A percentile compares a stretch with the other conserved stretches of the same genome.
Conservation (phyloP, 2,329 filamentous ascomycete genomes). For the Metarhizium album region DNA sequence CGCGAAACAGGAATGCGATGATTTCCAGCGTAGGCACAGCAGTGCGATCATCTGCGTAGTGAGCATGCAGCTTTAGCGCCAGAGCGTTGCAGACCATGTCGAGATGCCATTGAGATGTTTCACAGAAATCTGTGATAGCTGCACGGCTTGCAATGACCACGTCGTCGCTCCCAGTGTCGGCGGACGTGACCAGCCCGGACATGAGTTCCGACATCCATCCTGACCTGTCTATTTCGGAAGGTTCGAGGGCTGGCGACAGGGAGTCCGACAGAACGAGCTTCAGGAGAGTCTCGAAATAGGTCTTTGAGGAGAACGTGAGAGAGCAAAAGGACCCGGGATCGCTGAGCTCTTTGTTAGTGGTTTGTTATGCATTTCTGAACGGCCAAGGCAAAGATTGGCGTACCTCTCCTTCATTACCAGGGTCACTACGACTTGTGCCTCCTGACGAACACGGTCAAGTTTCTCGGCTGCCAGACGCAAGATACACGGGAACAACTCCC, state of each 20-base stretch:
- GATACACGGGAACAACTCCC: slow-evolving; percentile 35
- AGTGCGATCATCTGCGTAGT: slow-evolving; percentile 55
- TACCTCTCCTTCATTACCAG: slow-evolving; percentile 36
- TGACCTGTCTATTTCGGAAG: slow-evolving; percentile 20
- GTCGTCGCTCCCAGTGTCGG: slow-evolving; percentile 68
- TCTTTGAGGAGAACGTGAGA: slow-evolving; percentile 44
- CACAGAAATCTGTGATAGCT: slow-evolving; percentile 49
- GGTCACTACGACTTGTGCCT: slow-evolving; percentile 46
- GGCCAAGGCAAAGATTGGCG: slow-evolving; percentile 13
- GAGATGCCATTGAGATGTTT: slow-evolving; percentile 26
- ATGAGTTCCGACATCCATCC: slow-evolving; percentile 44
- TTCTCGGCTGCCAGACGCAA: slow-evolving; percentile 76
- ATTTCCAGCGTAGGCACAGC: slow-evolving; percentile 68
- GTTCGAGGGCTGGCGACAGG: slow-evolving; percentile 26
- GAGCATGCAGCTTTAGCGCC: slow-evolving; percentile 39
- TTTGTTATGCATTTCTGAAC: not conserved
- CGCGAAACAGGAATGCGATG: slow-evolving; percentile 65
- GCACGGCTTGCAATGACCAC: slow-evolving; percentile 58
- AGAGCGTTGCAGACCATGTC: slow-evolving; percentile 40
- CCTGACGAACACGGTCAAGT: slow-evolving; percentile 70
- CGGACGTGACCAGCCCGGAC: slow-evolving; percentile 59
- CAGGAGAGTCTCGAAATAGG: slow-evolving; percentile 48
- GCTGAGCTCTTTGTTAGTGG: slow-evolving; percentile 16
- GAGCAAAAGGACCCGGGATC: slow-evolving; percentile 22
- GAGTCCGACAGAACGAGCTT: slow-evolving; percentile 27